Evolutionary conservation across 2,329 filamentous ascomycete species (phyloP), one percentile per base, ranked within the genome.

Genomic region (Monosporascus sp.): DNA sequence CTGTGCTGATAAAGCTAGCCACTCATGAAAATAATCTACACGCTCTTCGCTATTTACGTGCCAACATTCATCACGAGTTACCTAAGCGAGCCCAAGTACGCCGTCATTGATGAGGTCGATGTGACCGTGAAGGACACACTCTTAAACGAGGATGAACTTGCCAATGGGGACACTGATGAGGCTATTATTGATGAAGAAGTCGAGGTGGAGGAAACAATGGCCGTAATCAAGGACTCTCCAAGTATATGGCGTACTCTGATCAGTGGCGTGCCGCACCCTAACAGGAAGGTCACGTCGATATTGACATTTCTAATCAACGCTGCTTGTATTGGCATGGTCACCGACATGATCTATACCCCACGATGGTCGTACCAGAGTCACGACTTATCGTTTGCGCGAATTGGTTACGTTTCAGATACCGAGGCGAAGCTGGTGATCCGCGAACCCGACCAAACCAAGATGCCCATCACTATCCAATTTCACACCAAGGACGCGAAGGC

Each of bases 361-460:
- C 82, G 83, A 11, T 69, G 86, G 54, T 80, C 87, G 36, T 79
- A 96, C 68, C 84, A 86, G 4, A 84, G 78, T 25, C 74, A 89
- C 27, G 85, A 95, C 58, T 74, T 96, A 11, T 89, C 91, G 0
- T 96, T 99, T 68, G 89, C 89, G 41, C 82, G 94, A 8, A 75
- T 96, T 17, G 94, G 94, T 25, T 93, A 93, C 67, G 86, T 97
- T 27, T 96, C 91, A 5, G 81, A 89, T 18, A 82, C 78, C 0
- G 86, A 86, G 52, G 94, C 91, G 22, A 91, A 84, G 55, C 79
- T 99, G 39, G 74, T 99, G 27, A 77, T 99, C 47, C 83, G 94
- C 53, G 94, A 97, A 69, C 90, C 94, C 1, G 82, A 96, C 60
- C 77, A 82, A 49, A 68, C 79, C 36, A 84, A 88, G 61, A 80